These are phyloP conservation scores for Populus davidiana DNA, from an alignment of 345 rosid species.

Conservation along the genomic window DNA sequence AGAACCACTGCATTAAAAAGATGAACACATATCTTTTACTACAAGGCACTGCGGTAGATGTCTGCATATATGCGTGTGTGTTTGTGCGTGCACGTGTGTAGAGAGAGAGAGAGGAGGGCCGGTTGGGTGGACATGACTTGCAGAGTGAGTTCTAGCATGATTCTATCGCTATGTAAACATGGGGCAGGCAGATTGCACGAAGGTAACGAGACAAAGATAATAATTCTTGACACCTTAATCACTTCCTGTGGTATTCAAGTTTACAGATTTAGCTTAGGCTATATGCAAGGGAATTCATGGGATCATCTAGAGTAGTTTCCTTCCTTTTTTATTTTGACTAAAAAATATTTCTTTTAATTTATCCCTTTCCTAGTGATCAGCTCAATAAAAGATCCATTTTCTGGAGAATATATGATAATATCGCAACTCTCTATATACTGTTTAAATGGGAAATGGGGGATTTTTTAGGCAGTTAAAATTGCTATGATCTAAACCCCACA, in stretches of 20 bases:
- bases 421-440: background rate
- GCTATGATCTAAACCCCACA: background rate
- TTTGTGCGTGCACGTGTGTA: no score
- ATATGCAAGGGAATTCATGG: background rate
- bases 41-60: background rate
- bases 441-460: background rate
- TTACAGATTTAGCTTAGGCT: background rate
- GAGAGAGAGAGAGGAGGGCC: no score
- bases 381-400: background rate
- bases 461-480: background rate
- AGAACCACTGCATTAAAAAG: slow-evolving; percentile 61
- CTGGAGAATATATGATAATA: background rate
- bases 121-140: no score
- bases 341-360: no score
- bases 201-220: background rate
- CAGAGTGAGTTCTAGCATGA: no score
- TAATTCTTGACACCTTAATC: background rate
- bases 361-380: background rate
- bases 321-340: background rate
- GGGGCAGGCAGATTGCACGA: background rate
- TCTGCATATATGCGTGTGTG: no score
- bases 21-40: background rate
- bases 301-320: background rate
- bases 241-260: background rate
- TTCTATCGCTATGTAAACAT: background rate